Percentiles rank a stretch among this genome's conserved stretches.
Evolutionary conservation across 805 yeast species (phyloP).

Genomic region (Pichia heedii): DNA sequence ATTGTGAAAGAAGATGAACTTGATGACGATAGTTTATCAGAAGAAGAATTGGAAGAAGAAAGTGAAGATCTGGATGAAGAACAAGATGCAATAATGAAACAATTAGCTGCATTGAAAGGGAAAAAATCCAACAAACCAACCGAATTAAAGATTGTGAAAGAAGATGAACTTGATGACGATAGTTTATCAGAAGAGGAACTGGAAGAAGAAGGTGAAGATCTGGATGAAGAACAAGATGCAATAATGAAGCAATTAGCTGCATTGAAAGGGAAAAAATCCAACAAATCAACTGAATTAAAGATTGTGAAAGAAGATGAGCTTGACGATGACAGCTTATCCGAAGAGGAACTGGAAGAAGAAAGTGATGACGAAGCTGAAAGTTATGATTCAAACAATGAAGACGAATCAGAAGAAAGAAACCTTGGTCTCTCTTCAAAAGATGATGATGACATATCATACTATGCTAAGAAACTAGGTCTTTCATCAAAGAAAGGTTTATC

Average conservation of each 20-base stretch:
- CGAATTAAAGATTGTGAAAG: slow-evolving; percentile 25
- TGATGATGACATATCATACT: slow-evolving; percentile 72
- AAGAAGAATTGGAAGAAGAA: slow-evolving; percentile 5
- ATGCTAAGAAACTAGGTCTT: slow-evolving; percentile 73
- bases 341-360: neutral
- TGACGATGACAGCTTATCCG: slow-evolving; percentile 10
- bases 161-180: slow-evolving; percentile 16
- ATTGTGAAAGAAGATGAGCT: slow-evolving; percentile 18
- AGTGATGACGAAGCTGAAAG: neutral
- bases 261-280: slow-evolving; percentile 6
- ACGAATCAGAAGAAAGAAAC: slow-evolving; percentile 12
- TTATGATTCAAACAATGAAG: neutral
- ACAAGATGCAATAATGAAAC: slow-evolving; percentile 29
- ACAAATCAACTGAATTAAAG: slow-evolving; percentile 13
- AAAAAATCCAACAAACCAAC: slow-evolving; percentile 10
- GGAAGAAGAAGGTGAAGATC: slow-evolving; percentile 13
- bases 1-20: slow-evolving; percentile 24
- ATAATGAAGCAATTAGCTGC: slow-evolving; percentile 10
- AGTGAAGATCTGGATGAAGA: slow-evolving; percentile 10
- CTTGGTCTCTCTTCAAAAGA: slow-evolving; percentile 28
- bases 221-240: slow-evolving; percentile 8
- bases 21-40: slow-evolving; percentile 3
- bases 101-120: slow-evolving; percentile 33
- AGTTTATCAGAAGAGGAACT: slow-evolving; percentile 16
- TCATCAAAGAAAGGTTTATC: slow-evolving; percentile 44